Conservation (phyloP, 306 rosid genomes). For the Betula pendula region DNA sequence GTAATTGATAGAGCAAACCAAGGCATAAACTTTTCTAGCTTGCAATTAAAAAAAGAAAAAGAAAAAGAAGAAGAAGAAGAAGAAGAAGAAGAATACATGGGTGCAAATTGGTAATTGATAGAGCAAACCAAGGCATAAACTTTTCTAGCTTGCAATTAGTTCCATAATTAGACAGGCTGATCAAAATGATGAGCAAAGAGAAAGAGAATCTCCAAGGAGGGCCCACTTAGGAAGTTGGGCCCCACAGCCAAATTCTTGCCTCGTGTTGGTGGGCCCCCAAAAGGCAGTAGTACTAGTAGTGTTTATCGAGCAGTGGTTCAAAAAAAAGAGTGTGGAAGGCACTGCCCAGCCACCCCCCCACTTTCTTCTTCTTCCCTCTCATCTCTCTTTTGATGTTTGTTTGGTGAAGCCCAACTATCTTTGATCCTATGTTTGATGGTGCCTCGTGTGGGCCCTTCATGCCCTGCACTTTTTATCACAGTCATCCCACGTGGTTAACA, state of each 20-base stretch:
- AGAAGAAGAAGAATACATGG: no score
- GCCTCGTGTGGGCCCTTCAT: slow-evolving; percentile 42
- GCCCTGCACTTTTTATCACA: slow-evolving; percentile 45
- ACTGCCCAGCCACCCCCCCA: background rate
- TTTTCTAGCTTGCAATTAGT: background rate
- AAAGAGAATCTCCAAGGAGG: slow-evolving; percentile 32
- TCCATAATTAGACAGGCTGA: background rate
- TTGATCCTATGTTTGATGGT: slow-evolving; percentile 25
- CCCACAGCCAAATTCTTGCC: slow-evolving; percentile 17
- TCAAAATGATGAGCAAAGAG: slow-evolving; percentile 10
- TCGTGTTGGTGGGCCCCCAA: slow-evolving; percentile 32
- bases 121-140: background rate
- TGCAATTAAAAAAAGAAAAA: no score
- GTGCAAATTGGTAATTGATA: background rate
- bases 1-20: background rate
- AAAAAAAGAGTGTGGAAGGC: slow-evolving; percentile 25
- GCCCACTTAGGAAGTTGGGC: no score
- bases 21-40: background rate
- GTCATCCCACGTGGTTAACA: slow-evolving; percentile 29
- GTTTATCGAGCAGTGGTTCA: slow-evolving; percentile 18
- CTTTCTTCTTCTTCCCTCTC: background rate
- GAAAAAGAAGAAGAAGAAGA: no score
- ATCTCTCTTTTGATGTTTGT: slow-evolving; percentile 39
- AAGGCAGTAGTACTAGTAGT: slow-evolving; percentile 13
- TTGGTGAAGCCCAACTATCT: slow-evolving; percentile 47